phyloP scores from a whole-genome alignment of 2,329 filamentous ascomycete genomes.

The Talaromyces sp. region DNA sequence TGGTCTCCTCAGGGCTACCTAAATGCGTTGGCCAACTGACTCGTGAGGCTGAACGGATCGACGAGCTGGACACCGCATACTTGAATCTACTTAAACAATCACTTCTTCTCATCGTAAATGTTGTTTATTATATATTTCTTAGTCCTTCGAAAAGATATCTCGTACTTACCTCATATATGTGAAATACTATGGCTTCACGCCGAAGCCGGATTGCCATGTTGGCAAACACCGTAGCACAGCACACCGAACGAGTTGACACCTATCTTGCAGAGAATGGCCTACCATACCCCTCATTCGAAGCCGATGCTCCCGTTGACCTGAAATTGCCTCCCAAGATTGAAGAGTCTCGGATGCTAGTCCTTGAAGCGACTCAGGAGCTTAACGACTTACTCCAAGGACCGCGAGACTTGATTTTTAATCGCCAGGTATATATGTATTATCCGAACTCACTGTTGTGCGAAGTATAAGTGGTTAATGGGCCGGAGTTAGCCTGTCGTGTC shows the following conservation, averaged over 20 bases:
- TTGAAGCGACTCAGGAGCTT: slow-evolving; percentile 15
- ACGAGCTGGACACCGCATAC: too few relatives aligned
- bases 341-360: slow-evolving; percentile 1
- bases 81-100: too few relatives aligned
- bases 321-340: slow-evolving; percentile 1
- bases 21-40: too few relatives aligned
- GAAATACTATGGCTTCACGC: background rate
- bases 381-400: slow-evolving; percentile 14
- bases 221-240: background rate
- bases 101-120: too few relatives aligned
- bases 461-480: too few relatives aligned
- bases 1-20: too few relatives aligned
- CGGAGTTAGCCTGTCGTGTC: too few relatives aligned
- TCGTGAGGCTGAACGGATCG: too few relatives aligned
- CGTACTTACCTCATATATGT: too few relatives aligned
- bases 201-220: slow-evolving; percentile 14
- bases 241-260: slow-evolving; percentile 7
- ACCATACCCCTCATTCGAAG: slow-evolving; percentile 14
- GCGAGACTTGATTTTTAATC: slow-evolving; percentile 7
- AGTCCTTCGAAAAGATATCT: too few relatives aligned
- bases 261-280: slow-evolving; percentile 11
- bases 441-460: background rate
- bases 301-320: slow-evolving; percentile 2
- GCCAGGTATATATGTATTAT: slow-evolving; percentile 5
- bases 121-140: too few relatives aligned